Evolutionary conservation across 345 rosid genomes (phyloP), one percentile per base, ranked within the genome.

Genomic region (Pelargonium nanum): DNA sequence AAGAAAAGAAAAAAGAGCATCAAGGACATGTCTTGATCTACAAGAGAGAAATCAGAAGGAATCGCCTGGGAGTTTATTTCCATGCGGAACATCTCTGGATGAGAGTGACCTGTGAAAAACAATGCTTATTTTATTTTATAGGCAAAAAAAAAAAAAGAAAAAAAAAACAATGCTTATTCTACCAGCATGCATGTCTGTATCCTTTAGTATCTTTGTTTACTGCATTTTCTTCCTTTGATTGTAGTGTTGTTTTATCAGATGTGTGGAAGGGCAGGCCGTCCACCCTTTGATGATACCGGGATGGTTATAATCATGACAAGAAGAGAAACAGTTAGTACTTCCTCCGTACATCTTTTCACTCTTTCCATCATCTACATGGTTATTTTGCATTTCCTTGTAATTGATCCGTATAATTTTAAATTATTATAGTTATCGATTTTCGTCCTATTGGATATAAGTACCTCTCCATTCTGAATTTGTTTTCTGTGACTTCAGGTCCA

Each of bases 201-300:
- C 6, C 30, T 32, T 51, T 44, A 54, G 21, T 12, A 8, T 59
- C 23, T 4, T 17, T 7, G 48, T 52, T 53, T 65, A 58, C 23
- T 26, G 23, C 55, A 52, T 19, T 52, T 52, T 28, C 8, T 54
- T 58, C 13, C 15, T 40, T 48, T 32, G 56, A 55, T 25, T 8
- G 51, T 20, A 61, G 21, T 1, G n/a, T 40, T 32, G 59, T 20
- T 58, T 72, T 55, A 62, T 45, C 77, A 93, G 99, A 93, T 93
- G 96, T 81, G 83, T 72, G 99, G 99, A 68, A 84, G 99, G 80
- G 99, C 99, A 66, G 99, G 99, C 50, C 79, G 97, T 68, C 99
- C 99, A 59, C 99, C 99, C 61, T 93, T 89, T 85, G 95, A 89
- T 68, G 94, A 87, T 72, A 84, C 94, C 55, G 99, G 99, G 68